Evolutionary conservation across 805 yeast species (phyloP).

Genomic region (Candida dendrica): DNA sequence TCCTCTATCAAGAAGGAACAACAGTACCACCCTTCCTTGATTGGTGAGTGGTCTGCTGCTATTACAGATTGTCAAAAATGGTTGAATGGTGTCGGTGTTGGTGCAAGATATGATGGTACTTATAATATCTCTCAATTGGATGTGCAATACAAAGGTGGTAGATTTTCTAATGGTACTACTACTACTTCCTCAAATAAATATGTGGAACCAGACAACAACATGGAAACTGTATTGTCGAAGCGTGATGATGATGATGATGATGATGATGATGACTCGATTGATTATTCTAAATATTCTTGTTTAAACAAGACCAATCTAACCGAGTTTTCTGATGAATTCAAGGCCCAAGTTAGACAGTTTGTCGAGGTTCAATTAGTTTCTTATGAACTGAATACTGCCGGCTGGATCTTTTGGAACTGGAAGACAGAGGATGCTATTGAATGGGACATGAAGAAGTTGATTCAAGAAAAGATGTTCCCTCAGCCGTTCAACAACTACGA

Average conservation of each 20-base stretch:
- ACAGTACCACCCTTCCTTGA: constrained; percentile 42
- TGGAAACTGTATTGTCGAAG: no score
- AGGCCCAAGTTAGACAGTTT: constrained; percentile 39
- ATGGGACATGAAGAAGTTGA: constrained; percentile 56
- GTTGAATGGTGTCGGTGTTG: constrained; percentile 63
- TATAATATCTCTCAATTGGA: constrained; percentile 20
- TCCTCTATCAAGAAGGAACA: constrained; percentile 20
- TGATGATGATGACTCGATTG: not conserved
- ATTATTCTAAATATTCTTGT: not conserved
- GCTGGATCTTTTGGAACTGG: constrained; percentile 70
- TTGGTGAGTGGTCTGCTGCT: constrained; percentile 70
- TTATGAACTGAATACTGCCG: constrained; percentile 37
- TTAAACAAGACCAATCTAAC: constrained; percentile 21
- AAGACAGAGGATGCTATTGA: constrained; percentile 60
- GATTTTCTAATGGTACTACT: not conserved
- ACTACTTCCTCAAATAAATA: not conserved
- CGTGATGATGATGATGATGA: no score
- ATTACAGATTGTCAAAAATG: constrained; percentile 64
- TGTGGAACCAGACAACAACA: no score
- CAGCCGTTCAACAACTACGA: constrained; percentile 53
- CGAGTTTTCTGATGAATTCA: constrained; percentile 37
- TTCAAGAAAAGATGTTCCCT: constrained; percentile 48
- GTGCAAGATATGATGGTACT: constrained; percentile 54
- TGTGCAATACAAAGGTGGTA: not conserved
- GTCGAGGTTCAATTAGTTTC: constrained; percentile 57